Evolutionary conservation across 257 asterid species (phyloP).

Genomic region (Nicotiana obtusifolia): DNA sequence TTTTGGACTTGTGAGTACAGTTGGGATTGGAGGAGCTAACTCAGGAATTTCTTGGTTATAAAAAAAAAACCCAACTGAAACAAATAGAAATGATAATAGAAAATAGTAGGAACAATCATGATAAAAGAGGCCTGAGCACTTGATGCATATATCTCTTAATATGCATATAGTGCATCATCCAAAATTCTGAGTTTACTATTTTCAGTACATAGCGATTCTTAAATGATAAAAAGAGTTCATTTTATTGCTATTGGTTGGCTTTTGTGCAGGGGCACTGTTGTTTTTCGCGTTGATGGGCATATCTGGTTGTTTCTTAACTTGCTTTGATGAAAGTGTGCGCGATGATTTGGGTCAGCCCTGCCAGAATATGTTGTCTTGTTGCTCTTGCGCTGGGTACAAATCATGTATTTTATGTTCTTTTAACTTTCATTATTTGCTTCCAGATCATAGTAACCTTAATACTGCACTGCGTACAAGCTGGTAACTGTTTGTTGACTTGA

Average conservation of each 20-base stretch:
- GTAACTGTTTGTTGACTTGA: neutral
- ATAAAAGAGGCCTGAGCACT: neutral
- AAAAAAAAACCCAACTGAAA: neutral
- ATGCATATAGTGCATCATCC: neutral
- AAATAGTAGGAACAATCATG: neutral
- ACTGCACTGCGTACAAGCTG: no score
- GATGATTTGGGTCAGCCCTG: constrained; percentile 93
- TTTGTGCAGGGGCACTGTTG: constrained; percentile 67
- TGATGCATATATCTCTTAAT: neutral
- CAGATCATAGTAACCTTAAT: neutral
- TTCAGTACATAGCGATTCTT: neutral
- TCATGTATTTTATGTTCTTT: neutral
- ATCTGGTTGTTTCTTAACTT: constrained; percentile 90
- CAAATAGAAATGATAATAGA: neutral
- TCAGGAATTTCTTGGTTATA: neutral
- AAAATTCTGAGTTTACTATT: neutral
- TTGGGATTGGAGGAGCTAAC: neutral
- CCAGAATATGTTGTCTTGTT: constrained; percentile 75
- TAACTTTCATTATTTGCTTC: neutral
- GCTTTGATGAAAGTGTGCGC: constrained; percentile 89
- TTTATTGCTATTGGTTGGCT: neutral
- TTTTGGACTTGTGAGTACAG: neutral
- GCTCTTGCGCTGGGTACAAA: constrained; percentile 82
- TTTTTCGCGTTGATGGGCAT: constrained; percentile 85
- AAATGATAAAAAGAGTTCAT: neutral